Evolutionary conservation across 208 protist genomes (phyloP).

Genomic region (Crithidia sp.): DNA sequence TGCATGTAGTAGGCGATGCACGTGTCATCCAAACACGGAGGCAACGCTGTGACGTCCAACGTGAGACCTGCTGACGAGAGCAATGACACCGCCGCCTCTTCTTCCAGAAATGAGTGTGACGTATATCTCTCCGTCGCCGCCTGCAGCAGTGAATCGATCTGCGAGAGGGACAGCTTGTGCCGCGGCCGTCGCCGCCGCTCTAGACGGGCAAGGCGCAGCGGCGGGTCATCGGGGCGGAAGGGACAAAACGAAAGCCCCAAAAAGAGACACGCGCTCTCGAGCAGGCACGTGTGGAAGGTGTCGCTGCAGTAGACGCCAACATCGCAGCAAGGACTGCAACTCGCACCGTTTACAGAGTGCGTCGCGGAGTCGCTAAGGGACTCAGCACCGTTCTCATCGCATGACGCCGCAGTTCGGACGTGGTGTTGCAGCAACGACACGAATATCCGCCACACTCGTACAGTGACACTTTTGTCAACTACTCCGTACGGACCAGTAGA

Average conservation of each 20-base stretch:
- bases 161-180: constrained; percentile 22
- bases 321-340: constrained; percentile 19
- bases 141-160: constrained; percentile 25
- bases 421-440: constrained; percentile 11
- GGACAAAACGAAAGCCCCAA: constrained; percentile 47
- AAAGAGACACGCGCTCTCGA: constrained; percentile 52
- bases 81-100: too few relatives aligned
- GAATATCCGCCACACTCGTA: constrained; percentile 20
- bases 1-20: constrained; percentile 61
- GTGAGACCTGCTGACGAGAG: too few relatives aligned
- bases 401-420: neutral
- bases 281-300: constrained; percentile 48
- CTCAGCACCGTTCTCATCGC: neutral
- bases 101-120: too few relatives aligned
- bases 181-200: constrained; percentile 22
- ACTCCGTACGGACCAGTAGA: neutral
- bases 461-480: constrained; percentile 11
- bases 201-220: constrained; percentile 32
- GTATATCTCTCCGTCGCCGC: neutral
- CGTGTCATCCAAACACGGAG: neutral
- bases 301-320: constrained; percentile 45
- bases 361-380: too few relatives aligned
- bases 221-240: constrained; percentile 50
- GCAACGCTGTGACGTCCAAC: too few relatives aligned
- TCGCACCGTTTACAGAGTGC: neutral